Evolutionary conservation across 2,329 filamentous ascomycete species (phyloP).

Genomic region (Scortechinia acanthostroma): DNA sequence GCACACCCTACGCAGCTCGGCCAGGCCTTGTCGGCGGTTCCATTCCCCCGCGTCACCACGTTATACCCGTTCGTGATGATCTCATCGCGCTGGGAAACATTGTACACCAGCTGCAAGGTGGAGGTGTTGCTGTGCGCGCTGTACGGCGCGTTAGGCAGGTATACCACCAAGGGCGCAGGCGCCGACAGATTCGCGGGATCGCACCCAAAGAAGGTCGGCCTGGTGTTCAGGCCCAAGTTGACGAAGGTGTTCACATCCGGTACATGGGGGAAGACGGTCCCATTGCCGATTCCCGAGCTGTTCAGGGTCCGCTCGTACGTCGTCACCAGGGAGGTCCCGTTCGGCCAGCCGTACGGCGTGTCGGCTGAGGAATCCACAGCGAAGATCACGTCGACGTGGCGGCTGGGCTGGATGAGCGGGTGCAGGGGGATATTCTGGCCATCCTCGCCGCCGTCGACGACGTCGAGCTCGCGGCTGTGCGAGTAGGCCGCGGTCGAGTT

Average conservation of each 20-base stretch:
- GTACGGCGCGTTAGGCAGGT: conserved; percentile 82
- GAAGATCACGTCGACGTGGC: conserved; percentile 73
- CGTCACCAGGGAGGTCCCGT: conserved; percentile 68
- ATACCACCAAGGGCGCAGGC: conserved; percentile 67
- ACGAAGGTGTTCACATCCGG: conserved; percentile 73
- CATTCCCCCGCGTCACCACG: conserved; percentile 76
- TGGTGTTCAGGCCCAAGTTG: conserved; percentile 67
- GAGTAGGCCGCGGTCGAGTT: conserved; percentile 50
- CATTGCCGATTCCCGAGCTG: conserved; percentile 47
- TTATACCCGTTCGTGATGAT: conserved; percentile 85
- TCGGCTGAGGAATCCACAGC: conserved; percentile 75
- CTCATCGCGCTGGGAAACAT: conserved; percentile 59
- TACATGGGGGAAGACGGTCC: conserved; percentile 64
- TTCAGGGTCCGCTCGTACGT: conserved; percentile 64
- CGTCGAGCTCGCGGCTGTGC: conserved; percentile 43
- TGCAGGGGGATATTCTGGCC: conserved; percentile 73
- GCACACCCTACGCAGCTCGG: conserved; percentile 81
- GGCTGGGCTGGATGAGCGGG: conserved; percentile 68
- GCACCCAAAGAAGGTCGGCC: conserved; percentile 77
- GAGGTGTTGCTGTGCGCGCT: conserved; percentile 69
- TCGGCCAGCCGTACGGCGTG: conserved; percentile 64
- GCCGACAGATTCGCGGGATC: conserved; percentile 54
- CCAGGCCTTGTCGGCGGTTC: conserved; percentile 70
- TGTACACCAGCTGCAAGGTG: conserved; percentile 63
- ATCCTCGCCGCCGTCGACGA: conserved; percentile 76